Percentiles rank a stretch among this genome's conserved stretches.
phyloP scores from a whole-genome alignment of 768 basidiomycete species.

The Termitomyces sp. region DNA sequence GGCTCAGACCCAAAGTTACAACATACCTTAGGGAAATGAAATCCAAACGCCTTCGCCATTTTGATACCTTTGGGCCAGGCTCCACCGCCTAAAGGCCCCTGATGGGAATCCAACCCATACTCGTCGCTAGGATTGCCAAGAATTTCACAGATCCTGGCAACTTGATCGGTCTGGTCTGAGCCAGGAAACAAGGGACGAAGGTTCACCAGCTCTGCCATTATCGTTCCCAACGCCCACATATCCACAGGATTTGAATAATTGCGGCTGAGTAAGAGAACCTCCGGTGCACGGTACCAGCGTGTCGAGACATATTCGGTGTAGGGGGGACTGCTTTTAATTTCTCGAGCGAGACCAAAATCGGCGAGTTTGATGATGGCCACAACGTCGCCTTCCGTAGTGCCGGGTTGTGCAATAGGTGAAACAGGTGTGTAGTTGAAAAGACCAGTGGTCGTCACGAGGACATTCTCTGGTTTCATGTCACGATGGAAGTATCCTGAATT shows the following conservation, averaged over 20 bases:
- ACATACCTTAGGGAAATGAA: slow-evolving; percentile 85
- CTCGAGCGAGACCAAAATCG: slow-evolving; percentile 95
- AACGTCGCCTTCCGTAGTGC: slow-evolving; percentile 81
- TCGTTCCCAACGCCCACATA: slow-evolving; percentile 99
- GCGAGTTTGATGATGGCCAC: slow-evolving; percentile 96
- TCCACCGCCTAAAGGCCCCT: slow-evolving; percentile 78
- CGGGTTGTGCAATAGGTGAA: slow-evolving; percentile 61
- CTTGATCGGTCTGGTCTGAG: slow-evolving; percentile 88
- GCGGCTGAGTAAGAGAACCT: slow-evolving; percentile 86
- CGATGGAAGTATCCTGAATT: slow-evolving; percentile 94
- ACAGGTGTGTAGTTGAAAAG: slow-evolving; percentile 87
- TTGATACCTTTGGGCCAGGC: slow-evolving; percentile 82
- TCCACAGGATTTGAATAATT: slow-evolving; percentile 98
- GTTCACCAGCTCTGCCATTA: slow-evolving; percentile 96
- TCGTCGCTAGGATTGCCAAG: slow-evolving; percentile 87
- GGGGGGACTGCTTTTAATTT: slow-evolving; percentile 83
- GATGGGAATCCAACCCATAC: slow-evolving; percentile 74
- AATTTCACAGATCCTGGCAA: slow-evolving; percentile 86
- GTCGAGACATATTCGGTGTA: slow-evolving; percentile 99
- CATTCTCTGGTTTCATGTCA: slow-evolving; percentile 99
- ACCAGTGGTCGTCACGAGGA: slow-evolving; percentile 96
- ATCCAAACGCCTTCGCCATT: slow-evolving; percentile 85
- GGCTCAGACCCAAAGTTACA: slow-evolving; percentile 21
- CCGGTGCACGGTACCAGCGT: slow-evolving; percentile 99
- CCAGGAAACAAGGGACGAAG: slow-evolving; percentile 96